Percentiles rank a stretch among this genome's conserved stretches.
phyloP scores from a whole-genome alignment of 1,284 basidiomycete species.

The Apiotrichum gracile region DNA sequence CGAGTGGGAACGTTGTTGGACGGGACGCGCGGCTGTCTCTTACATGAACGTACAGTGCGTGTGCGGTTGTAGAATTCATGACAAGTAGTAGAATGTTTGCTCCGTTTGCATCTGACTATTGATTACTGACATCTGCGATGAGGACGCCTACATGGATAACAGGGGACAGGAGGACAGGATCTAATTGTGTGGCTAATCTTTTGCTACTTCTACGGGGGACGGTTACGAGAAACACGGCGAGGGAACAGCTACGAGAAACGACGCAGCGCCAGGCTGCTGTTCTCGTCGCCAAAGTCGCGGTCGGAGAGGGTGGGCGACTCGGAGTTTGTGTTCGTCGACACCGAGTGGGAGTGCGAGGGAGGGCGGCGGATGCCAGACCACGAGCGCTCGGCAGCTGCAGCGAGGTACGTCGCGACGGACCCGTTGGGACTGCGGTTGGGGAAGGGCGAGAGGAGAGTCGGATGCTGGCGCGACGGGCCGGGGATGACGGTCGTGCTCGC shows the following conservation, averaged over 20 bases:
- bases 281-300: not conserved
- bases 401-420: not conserved
- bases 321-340: not conserved
- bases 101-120: too few relatives aligned
- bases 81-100: too few relatives aligned
- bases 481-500: not conserved
- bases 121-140: not conserved
- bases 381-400: not conserved
- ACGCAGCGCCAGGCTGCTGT: not conserved
- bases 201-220: too few relatives aligned
- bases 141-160: not conserved
- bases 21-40: too few relatives aligned
- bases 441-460: not conserved
- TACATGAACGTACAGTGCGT: not conserved
- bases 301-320: not conserved
- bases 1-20: too few relatives aligned
- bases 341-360: not conserved
- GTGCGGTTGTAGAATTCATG: not conserved
- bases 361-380: not conserved
- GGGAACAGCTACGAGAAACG: not conserved
- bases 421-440: not conserved
- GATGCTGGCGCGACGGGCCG: not conserved
- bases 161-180: not conserved
- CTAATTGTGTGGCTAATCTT: not conserved
- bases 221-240: too few relatives aligned